Percentiles rank a stretch among this genome's conserved stretches.
These are phyloP conservation scores for Thelonectria discophora DNA, from an alignment of 2,329 filamentous ascomycete genomes.

Conservation along the genomic window DNA sequence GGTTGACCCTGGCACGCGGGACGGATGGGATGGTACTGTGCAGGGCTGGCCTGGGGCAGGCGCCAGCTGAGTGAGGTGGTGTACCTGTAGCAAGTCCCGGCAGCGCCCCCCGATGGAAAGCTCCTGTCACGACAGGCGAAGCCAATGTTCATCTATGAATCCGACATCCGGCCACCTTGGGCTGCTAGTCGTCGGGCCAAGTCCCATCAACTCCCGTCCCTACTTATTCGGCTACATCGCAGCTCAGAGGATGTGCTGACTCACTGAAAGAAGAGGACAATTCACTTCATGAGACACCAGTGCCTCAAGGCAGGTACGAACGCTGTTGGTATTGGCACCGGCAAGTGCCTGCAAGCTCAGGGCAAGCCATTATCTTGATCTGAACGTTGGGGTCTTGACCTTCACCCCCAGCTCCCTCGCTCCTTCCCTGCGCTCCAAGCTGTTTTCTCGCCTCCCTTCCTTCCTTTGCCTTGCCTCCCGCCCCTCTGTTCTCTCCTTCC, in stretches of 20 bases:
- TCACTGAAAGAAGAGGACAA: neutral
- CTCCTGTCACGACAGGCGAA: neutral
- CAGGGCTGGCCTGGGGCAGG: slow-evolving; percentile 21
- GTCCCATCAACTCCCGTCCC: too few relatives aligned
- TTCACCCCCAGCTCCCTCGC: slow-evolving; percentile 4
- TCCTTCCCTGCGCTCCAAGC: slow-evolving; percentile 1
- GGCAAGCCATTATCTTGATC: too few relatives aligned
- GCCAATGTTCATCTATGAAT: neutral
- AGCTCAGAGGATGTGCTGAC: neutral
- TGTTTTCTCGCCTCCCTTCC: neutral
- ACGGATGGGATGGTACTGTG: slow-evolving; percentile 13
- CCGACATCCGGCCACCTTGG: neutral
- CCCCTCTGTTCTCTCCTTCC: slow-evolving; percentile 4
- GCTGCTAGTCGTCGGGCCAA: neutral
- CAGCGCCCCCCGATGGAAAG: slow-evolving; percentile 1
- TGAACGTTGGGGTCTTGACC: too few relatives aligned
- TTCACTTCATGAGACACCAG: neutral
- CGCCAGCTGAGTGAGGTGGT: neutral
- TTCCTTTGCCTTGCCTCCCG: neutral
- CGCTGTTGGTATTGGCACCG: too few relatives aligned
- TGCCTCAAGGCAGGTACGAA: neutral
- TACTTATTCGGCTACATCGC: neutral
- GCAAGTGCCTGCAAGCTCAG: too few relatives aligned
- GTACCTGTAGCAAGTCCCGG: slow-evolving; percentile 13
- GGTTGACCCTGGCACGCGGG: slow-evolving; percentile 17